Base-by-base conservation (phyloP, 2,329 filamentous ascomycete genomes). In the Aureobasidium melanogenum region DNA sequence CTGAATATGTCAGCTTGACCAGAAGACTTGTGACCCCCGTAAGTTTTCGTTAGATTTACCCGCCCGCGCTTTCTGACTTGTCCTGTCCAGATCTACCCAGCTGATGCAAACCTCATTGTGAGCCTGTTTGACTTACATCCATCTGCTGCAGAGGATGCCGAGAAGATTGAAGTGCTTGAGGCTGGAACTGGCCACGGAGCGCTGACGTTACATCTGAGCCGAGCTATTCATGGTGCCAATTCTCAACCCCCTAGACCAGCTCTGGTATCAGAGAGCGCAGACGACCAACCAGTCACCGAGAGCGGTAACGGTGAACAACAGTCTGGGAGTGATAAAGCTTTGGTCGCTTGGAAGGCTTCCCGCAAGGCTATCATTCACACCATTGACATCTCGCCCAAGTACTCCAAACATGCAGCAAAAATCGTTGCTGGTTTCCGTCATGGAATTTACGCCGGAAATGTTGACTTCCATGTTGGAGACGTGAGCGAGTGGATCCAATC, bases 101-200 rank as follows among this genome's bases (percentile, higher is more conserved):
- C 84, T 62, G 89, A 93, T 73, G 87, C 88, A 19, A 86, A 82
- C 65, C 76, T 88, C 34, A 92, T 94, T 57, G 86, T 91, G 39
- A 88, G 84, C 1, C 78, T 92, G 26, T 80, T 95, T 24, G 89
- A 94, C 70, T 79, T 94, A 47, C 86, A 93, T 70, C 12, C 30
- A 17, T 61, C 61, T 60, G 22, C 43, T 15, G 41, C 64, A 55
- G 39, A 67, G 22, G 55, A 66, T 17, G 64, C 67, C 39, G 72
- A 77, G 9, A 82, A 80, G 0, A 72, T 92, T 14, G 88, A 93
- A 69, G 88, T 94, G 47, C 85, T 94, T 57, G 90, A 94, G 73
- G 89, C 89, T 50, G 89, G 90, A 17, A 94, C 89, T 3, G 90
- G 89, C n/a, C 88, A 92, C 78, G 90, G 89, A 62, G 86, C 87